Evolutionary conservation across 2,329 filamentous ascomycete species (phyloP).

Genomic region (Erysiphe pulchra): DNA sequence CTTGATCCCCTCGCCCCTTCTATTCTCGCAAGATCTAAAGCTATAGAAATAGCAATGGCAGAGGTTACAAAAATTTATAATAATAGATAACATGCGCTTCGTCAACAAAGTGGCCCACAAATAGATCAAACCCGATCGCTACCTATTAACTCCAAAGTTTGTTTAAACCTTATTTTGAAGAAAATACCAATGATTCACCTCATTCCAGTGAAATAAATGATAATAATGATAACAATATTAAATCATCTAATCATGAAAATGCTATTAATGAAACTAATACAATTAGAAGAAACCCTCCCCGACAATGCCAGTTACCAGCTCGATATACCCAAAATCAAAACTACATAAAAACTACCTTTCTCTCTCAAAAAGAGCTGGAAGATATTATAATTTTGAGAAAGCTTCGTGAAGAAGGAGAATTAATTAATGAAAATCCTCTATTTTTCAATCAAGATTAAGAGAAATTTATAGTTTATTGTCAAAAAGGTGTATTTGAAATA

Average conservation of each 20-base stretch:
- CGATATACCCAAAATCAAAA: too few species aligned
- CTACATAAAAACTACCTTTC: too few species aligned
- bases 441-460: neutral
- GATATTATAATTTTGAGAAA: neutral
- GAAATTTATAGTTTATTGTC: neutral
- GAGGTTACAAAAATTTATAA: too few species aligned
- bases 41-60: too few species aligned
- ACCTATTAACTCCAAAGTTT: slow-evolving; percentile 1
- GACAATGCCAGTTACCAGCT: neutral
- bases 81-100: neutral
- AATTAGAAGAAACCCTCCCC: neutral
- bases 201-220: neutral
- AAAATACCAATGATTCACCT: neutral
- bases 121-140: neutral
- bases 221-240: too few species aligned
- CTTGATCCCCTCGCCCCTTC: too few species aligned
- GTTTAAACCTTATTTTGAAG: neutral
- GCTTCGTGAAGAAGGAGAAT: neutral
- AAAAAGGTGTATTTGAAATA: neutral
- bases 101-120: neutral
- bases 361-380: too few species aligned
- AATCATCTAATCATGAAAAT: neutral
- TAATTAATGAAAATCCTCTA: neutral
- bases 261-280: too few species aligned
- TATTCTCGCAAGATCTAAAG: too few species aligned